A percentile compares a stretch with the other conserved stretches of the same genome.
Conservation (phyloP, 2,329 filamentous ascomycete species). For the Coniosporium tulheliwenetii region DNA sequence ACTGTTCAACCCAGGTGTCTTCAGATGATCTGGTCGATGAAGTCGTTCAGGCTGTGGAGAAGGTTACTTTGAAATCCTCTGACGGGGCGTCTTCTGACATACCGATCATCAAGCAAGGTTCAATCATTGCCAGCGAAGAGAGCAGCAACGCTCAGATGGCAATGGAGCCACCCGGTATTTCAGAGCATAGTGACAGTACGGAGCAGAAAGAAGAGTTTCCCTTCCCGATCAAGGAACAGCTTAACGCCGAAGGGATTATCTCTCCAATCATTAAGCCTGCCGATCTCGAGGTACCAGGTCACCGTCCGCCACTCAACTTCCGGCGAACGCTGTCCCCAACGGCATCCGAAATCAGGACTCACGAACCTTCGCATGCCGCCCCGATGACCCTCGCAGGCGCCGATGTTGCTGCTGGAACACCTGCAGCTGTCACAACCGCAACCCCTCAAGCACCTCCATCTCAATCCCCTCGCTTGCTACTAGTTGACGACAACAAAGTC, state of each 20-base stretch:
- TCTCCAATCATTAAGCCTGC: background rate
- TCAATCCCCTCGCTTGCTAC: constrained; percentile 7
- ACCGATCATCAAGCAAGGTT: constrained; percentile 5
- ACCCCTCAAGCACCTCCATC: background rate
- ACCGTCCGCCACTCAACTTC: background rate
- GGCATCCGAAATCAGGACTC: background rate
- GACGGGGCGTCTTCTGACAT: constrained; percentile 4
- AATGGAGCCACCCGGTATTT: constrained; percentile 1
- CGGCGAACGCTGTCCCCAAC: background rate
- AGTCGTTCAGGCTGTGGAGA: constrained; percentile 2
- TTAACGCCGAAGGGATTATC: constrained; percentile 1
- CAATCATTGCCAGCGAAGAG: constrained; percentile 7
- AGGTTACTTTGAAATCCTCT: constrained; percentile 4
- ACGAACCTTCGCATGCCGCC: background rate
- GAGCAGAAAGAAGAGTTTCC: constrained; percentile 5
- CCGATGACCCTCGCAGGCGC: background rate
- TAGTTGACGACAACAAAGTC: constrained; percentile 17
- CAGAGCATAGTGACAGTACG: background rate
- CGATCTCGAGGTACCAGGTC: background rate
- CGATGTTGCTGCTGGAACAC: background rate
- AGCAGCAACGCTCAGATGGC: constrained; percentile 9
- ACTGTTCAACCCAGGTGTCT: too few species aligned
- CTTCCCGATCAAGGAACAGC: constrained; percentile 3
- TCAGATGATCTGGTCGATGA: constrained; percentile 2
- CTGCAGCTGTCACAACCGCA: background rate